Evolutionary conservation across 2,329 filamentous ascomycete genomes (phyloP).

Genomic region (Cladosporium phlei): DNA sequence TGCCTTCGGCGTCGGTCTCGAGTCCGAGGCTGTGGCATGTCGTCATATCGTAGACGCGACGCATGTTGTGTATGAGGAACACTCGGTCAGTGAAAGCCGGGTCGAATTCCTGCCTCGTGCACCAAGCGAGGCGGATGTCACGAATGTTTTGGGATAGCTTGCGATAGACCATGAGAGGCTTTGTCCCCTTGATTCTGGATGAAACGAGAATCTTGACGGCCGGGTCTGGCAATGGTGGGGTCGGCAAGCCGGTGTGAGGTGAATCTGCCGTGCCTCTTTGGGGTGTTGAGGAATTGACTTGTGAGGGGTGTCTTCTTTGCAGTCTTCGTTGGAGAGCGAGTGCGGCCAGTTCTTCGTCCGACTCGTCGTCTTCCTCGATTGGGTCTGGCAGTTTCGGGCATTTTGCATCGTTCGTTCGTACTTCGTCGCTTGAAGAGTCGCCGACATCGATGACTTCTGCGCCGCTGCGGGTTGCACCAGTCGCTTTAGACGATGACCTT

Average conservation of each 20-base stretch:
- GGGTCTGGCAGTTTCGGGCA: background rate
- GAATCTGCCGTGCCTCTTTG: background rate
- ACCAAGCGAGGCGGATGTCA: conserved; percentile 66
- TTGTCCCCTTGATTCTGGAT: conserved; percentile 59
- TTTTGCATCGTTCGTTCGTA: background rate
- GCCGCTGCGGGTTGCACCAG: background rate
- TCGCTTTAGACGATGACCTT: background rate
- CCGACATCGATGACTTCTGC: conserved; percentile 18
- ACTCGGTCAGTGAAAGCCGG: conserved; percentile 50
- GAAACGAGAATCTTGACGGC: conserved; percentile 62
- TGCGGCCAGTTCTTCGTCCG: conserved; percentile 42
- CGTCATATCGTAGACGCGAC: conserved; percentile 68
- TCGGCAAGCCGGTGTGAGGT: background rate
- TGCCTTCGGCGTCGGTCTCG: conserved; percentile 39
- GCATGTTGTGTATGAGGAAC: conserved; percentile 74
- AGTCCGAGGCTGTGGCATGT: conserved; percentile 67
- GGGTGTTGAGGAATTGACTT: conserved; percentile 17
- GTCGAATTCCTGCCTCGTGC: conserved; percentile 54
- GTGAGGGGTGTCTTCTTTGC: conserved; percentile 18
- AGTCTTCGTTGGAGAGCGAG: conserved; percentile 35
- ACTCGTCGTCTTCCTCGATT: conserved; percentile 26
- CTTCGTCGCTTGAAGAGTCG: conserved; percentile 20
- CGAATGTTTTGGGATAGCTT: conserved; percentile 64
- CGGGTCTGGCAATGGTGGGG: conserved; percentile 37
- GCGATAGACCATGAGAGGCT: conserved; percentile 59